These are phyloP conservation scores for Monosporozyma siamensis DNA, from an alignment of 805 yeast genomes.

Conservation along the genomic window DNA sequence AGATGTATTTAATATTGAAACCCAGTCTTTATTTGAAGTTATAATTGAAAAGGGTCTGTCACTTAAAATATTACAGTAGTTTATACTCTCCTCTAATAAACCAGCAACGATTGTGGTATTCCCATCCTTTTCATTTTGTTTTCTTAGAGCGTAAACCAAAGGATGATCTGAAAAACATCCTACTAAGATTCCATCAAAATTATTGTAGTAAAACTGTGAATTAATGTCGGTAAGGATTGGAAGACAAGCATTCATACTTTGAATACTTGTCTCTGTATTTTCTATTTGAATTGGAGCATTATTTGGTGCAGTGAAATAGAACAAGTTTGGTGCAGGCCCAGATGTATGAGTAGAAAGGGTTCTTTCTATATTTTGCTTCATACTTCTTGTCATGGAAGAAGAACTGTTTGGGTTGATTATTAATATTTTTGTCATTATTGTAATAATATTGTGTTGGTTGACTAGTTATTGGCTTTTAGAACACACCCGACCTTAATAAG, in stretches of 20 bases:
- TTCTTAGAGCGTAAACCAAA: slow-evolving; percentile 9
- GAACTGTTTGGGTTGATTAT: slow-evolving; percentile 23
- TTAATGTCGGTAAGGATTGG: slow-evolving; percentile 11
- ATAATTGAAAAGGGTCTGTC: slow-evolving; percentile 15
- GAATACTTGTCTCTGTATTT: slow-evolving; percentile 12
- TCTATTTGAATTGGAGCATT: slow-evolving; percentile 19
- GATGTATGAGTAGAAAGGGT: not conserved
- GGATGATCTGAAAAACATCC: slow-evolving; percentile 26
- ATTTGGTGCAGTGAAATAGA: slow-evolving; percentile 18
- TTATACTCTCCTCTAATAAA: slow-evolving; percentile 14
- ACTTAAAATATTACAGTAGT: slow-evolving; percentile 10
- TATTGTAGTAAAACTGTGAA: slow-evolving; percentile 9
- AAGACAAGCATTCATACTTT: slow-evolving; percentile 16
- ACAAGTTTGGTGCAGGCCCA: not conserved
- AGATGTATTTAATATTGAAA: slow-evolving; percentile 13
- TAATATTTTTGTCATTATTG: slow-evolving; percentile 7
- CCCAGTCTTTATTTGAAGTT: slow-evolving; percentile 23
- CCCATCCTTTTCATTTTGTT: not conserved
- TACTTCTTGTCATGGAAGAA: slow-evolving; percentile 15
- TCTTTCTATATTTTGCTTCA: slow-evolving; percentile 8
- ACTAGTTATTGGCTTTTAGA: too few species aligned
- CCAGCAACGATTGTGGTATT: slow-evolving; percentile 7
- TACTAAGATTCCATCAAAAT: slow-evolving; percentile 18
- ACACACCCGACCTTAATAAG: too few species aligned
- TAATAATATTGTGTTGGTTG: not conserved